phyloP scores from a whole-genome alignment of 2,329 filamentous ascomycete genomes.

The Lomentospora prolificans region DNA sequence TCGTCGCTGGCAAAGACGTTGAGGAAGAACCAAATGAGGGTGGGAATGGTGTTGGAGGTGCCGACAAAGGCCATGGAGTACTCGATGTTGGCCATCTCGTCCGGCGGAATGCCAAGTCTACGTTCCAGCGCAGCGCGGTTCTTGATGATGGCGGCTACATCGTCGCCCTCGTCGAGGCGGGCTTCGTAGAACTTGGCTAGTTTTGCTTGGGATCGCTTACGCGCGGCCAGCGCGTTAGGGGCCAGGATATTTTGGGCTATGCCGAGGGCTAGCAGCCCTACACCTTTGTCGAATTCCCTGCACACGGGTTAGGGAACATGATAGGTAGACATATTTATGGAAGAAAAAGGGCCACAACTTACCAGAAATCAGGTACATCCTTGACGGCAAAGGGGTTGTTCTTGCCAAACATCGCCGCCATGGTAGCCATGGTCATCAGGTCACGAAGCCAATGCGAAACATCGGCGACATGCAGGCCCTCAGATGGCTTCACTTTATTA shows the following conservation, averaged over 20 bases:
- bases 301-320: background rate
- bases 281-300: constrained; percentile 21
- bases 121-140: constrained; percentile 18
- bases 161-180: constrained; percentile 16
- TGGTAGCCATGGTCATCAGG: constrained; percentile 26
- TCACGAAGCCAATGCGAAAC: constrained; percentile 28
- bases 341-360: too few relatives aligned
- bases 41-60: constrained; percentile 26
- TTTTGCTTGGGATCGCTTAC: constrained; percentile 14
- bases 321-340: constrained; percentile 5
- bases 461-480: constrained; percentile 18
- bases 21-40: constrained; percentile 25
- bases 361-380: constrained; percentile 28
- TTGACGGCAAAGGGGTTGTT: constrained; percentile 29
- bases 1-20: constrained; percentile 19
- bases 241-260: constrained; percentile 17
- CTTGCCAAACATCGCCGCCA: constrained; percentile 29
- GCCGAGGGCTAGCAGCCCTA: constrained; percentile 18
- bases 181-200: constrained; percentile 22
- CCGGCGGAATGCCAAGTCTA: constrained; percentile 18
- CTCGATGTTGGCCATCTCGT: constrained; percentile 21
- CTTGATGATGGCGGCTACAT: constrained; percentile 20
- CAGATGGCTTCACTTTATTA: constrained; percentile 13
- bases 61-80: constrained; percentile 20
- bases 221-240: constrained; percentile 16